phyloP scores from a whole-genome alignment of 768 basidiomycete genomes.

The Tulasnella sp. region DNA sequence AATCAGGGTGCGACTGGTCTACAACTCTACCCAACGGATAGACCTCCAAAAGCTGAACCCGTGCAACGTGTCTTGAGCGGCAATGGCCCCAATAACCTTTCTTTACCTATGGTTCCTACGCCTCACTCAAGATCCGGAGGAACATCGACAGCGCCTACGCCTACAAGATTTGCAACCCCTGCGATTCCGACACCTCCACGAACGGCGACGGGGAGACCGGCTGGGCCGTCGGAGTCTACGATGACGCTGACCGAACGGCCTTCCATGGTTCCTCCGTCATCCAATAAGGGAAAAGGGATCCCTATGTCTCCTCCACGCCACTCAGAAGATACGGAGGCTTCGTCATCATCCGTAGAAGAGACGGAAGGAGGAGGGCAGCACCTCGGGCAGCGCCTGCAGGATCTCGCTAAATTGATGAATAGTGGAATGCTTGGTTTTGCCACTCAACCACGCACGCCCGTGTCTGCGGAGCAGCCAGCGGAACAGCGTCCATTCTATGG shows the following conservation, averaged over 20 bases:
- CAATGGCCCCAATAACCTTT: not conserved
- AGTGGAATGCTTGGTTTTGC: slow-evolving; percentile 71
- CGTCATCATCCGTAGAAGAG: slow-evolving; percentile 41
- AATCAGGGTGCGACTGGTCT: no score
- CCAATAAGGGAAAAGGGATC: not conserved
- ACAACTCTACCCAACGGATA: not conserved
- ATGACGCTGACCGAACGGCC: slow-evolving; percentile 27
- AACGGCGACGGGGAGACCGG: not conserved
- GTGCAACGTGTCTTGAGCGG: slow-evolving; percentile 13
- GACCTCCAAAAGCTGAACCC: not conserved
- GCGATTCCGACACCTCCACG: not conserved
- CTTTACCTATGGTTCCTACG: not conserved
- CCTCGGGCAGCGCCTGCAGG: slow-evolving; percentile 66
- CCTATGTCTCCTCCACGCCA: slow-evolving; percentile 35
- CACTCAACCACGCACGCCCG: slow-evolving; percentile 27
- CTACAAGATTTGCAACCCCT: slow-evolving; percentile 22
- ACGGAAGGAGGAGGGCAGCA: slow-evolving; percentile 65
- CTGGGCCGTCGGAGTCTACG: slow-evolving; percentile 17
- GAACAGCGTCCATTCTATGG: slow-evolving; percentile 18
- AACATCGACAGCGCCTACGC: slow-evolving; percentile 19
- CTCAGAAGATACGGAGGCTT: slow-evolving; percentile 27
- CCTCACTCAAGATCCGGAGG: slow-evolving; percentile 16
- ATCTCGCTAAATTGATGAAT: slow-evolving; percentile 73
- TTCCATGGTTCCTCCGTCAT: not conserved
- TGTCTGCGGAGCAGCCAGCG: not conserved